phyloP scores from a whole-genome alignment of 805 yeast genomes.

The Barnettozyma siamensis region DNA sequence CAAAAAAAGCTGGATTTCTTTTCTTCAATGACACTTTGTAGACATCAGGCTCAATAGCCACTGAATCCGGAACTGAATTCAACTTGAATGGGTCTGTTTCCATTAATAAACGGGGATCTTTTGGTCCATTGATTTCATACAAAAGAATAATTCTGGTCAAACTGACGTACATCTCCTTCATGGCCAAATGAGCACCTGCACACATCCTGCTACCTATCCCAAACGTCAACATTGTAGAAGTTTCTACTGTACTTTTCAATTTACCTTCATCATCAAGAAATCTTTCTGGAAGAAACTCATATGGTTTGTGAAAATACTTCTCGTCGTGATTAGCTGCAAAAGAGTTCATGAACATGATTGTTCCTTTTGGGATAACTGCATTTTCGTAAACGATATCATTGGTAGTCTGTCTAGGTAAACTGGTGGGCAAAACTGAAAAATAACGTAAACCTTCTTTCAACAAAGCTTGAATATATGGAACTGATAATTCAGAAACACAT shows the following conservation, averaged over 20 bases:
- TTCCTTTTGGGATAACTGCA: conserved; percentile 46
- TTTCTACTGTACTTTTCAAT: conserved; percentile 7
- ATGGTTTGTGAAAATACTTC: conserved; percentile 36
- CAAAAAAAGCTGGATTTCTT: conserved; percentile 23
- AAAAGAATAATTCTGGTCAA: conserved; percentile 46
- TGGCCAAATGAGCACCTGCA: conserved; percentile 60
- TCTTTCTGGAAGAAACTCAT: conserved; percentile 46
- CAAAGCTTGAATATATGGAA: conserved; percentile 51
- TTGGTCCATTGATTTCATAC: conserved; percentile 44
- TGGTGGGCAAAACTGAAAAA: conserved; percentile 62
- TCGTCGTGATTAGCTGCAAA: conserved; percentile 67
- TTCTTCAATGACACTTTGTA: conserved; percentile 31
- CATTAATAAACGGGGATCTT: conserved; percentile 30
- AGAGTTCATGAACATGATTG: conserved; percentile 58
- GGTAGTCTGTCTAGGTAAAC: conserved; percentile 59
- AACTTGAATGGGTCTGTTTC: conserved; percentile 44
- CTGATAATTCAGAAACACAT: conserved; percentile 25
- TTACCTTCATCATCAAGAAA: conserved; percentile 35
- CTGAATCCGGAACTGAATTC: conserved; percentile 49
- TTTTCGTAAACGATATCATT: conserved; percentile 37
- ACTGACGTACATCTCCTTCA: conserved; percentile 57
- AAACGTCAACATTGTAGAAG: conserved; percentile 41
- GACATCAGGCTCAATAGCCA: conserved; percentile 55
- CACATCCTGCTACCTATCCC: conserved; percentile 75
- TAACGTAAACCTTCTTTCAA: conserved; percentile 56